Evolutionary conservation across 352 stramenopile genomes (phyloP).

Genomic region (Pythium sukuiense): DNA sequence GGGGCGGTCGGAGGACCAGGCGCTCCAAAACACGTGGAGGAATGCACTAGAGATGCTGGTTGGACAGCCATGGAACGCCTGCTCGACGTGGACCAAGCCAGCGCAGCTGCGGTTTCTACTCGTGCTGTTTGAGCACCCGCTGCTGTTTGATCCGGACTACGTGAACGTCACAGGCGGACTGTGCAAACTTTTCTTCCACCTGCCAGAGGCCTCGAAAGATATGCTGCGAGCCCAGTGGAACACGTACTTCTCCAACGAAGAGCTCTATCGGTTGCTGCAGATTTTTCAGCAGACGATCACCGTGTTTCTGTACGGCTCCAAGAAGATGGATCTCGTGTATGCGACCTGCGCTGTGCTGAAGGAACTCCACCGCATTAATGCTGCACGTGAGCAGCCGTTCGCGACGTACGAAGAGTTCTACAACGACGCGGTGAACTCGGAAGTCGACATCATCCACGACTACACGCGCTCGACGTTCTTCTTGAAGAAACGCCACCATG

Average conservation of each 20-base stretch:
- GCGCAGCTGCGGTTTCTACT: slow-evolving; percentile 60
- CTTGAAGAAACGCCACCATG: slow-evolving; percentile 52
- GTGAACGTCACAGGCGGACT: slow-evolving; percentile 67
- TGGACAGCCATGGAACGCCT: slow-evolving; percentile 73
- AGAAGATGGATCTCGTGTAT: slow-evolving; percentile 80
- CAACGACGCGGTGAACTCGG: slow-evolving; percentile 80
- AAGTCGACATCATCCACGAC: slow-evolving; percentile 80
- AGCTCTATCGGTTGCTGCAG: slow-evolving; percentile 64
- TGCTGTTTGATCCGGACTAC: slow-evolving; percentile 79
- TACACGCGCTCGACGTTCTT: slow-evolving; percentile 75
- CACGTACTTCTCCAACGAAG: slow-evolving; percentile 48
- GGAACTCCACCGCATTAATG: slow-evolving; percentile 69
- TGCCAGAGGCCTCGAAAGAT: slow-evolving; percentile 46
- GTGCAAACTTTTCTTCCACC: slow-evolving; percentile 69
- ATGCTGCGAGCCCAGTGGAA: slow-evolving; percentile 58
- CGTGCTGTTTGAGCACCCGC: slow-evolving; percentile 71
- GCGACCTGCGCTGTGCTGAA: slow-evolving; percentile 63
- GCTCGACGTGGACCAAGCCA: slow-evolving; percentile 60
- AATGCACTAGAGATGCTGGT: slow-evolving; percentile 72
- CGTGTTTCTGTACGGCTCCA: slow-evolving; percentile 64
- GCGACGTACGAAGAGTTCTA: slow-evolving; percentile 76
- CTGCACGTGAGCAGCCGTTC: slow-evolving; percentile 41
- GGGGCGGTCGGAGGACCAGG: slow-evolving; percentile 32
- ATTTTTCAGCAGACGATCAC: slow-evolving; percentile 81
- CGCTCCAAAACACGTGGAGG: slow-evolving; percentile 66